Evolutionary conservation across 75 land plant genomes (phyloP).

Genomic region (Chamaecyparis obtusa): DNA sequence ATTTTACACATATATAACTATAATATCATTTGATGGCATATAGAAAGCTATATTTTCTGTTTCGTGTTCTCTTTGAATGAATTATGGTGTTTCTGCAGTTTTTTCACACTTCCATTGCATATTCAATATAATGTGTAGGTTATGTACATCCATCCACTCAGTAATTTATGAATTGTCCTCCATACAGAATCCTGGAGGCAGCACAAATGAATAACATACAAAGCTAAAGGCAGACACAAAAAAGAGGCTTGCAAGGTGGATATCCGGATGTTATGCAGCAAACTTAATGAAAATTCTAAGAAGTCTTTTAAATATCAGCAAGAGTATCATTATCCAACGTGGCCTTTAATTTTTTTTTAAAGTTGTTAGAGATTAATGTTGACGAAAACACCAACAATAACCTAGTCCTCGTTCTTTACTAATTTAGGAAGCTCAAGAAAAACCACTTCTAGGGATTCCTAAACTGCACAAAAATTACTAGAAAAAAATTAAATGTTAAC

Average conservation of each 20-base stretch:
- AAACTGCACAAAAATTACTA: neutral
- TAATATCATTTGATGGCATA: no score
- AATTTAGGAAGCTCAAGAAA: neutral
- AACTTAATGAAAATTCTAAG: neutral
- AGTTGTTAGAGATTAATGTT: neutral
- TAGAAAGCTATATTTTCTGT: no score
- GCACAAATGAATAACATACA: neutral
- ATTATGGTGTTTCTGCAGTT: no score
- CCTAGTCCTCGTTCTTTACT: neutral
- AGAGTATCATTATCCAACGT: neutral
- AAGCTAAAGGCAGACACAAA: neutral
- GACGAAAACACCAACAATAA: neutral
- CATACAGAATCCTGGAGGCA: neutral
- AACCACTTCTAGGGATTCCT: neutral
- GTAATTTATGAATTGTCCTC: neutral
- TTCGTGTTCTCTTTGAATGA: no score
- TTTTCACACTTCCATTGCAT: no score
- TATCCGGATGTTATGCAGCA: neutral
- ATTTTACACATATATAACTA: no score
- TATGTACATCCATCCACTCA: neutral
- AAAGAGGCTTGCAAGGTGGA: neutral
- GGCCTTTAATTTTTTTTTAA: neutral
- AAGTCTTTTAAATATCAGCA: neutral
- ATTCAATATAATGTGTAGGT: no score
- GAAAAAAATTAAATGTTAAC: neutral